Evolutionary conservation across 257 asterid genomes (phyloP), one percentile per base, ranked within the genome.

Genomic region (Fraxinus cuspidata): DNA sequence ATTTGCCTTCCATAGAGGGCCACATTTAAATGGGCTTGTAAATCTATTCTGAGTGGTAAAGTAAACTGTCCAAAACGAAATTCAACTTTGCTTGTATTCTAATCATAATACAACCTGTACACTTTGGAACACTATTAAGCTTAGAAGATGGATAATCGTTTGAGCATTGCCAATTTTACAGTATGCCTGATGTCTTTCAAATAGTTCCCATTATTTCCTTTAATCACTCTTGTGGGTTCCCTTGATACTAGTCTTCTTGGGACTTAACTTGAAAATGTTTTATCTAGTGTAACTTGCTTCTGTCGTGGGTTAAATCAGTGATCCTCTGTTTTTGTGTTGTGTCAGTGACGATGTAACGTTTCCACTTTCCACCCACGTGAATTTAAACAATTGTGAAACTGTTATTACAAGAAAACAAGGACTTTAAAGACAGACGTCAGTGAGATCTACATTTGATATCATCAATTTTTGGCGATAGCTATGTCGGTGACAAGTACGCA

Each of bases 271-370:
- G 58, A 71, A 42, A 68, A 16, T 77, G 67, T 29, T 79, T 71
- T 70, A 68, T 35, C 70, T 83, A 79, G 71, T 72, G 34, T 73
- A 37, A 31, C 38, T 81, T 42, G 60, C 64, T 72, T 19, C 70
- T 84, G 15, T 77, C 35, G 83, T 81, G 90, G 99, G 99, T 96
- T 66, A 93, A 96, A 77, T 85, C 97, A 31, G 97, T 31, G 34
- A 31, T 3, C 3, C 4, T 0, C 5, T 31, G 5, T 31, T 31
- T 31, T 31, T 31, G 34, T 31, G 34, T 0, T 31, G 5, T 31
- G 34, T 31, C 5, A 0, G 34, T 2, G 4, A 31, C 34, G 34
- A 31, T 31, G 34, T 31, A 31, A 31, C 5, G 4, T 31, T 31
- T 31, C 32, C 32, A 4, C 32, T 29, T 29, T 3, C 32, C 32